Base-by-base conservation (phyloP, 1,284 basidiomycete species). In the Pulchroboletus neoregius region DNA sequence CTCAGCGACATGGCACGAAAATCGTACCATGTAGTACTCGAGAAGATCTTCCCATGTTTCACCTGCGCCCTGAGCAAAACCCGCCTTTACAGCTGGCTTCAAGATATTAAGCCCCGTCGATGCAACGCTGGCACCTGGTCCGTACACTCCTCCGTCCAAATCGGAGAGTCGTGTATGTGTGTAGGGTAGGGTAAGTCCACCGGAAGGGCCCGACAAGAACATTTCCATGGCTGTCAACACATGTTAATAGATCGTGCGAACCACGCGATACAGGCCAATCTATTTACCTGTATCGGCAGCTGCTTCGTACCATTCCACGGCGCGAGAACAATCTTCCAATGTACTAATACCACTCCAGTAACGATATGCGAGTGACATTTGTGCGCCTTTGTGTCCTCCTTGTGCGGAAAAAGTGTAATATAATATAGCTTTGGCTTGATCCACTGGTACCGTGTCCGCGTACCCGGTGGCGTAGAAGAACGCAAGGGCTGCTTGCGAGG, bases 281-380 rank as follows among this genome's bases (percentile, higher is more conserved):
- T 20, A 57, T 73, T 58, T 52, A 88, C 91, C 79, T 69, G 89
- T 82, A 53, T 91, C 86, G 10, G 93, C 88, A 0, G 92, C 91
- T 32, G 74, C 75, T 60, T 91, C 87, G 64, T 96, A 97, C 84
- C 90, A 96, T 20, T 81, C 78, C 37, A 93, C 68, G 3, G 94
- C 89, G 6, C 79, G 73, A 60, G 81, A 74, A 64, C 94, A 97
- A 58, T 86, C 84, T 63, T 96, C 92, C 43, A 84, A 74, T 0
- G 90, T 87, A 6, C 94, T 91, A 50, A 99, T 94, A 0, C 96
- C 96, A 22, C 87, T 86, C 88, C 91, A 96, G 63, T 94, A 87
- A n/a, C 94, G 80, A 67, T 95, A 98, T 0, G 86, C 96, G 31
- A 99, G 73, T 0, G 92, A 82, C 89, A 95, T 94, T 64, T 94